Percentiles rank a stretch among this genome's conserved stretches.
Evolutionary conservation across 2,329 filamentous ascomycete species (phyloP).

Genomic region (Fusarium tupiense): DNA sequence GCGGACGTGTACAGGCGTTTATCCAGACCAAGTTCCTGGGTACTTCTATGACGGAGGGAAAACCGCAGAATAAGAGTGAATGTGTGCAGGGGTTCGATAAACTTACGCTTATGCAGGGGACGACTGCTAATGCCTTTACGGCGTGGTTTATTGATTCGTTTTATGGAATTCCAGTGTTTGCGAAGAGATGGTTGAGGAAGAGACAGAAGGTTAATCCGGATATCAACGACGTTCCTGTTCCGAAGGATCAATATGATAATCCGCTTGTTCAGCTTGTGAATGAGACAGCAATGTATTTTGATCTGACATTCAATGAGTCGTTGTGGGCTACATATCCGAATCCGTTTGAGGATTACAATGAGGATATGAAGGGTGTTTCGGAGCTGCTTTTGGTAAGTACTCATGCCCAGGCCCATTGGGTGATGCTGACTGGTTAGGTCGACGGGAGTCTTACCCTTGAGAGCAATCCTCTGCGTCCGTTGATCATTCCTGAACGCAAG

Average conservation of each 20-base stretch:
- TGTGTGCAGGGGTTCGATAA: slow-evolving; percentile 48
- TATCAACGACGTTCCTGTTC: slow-evolving; percentile 35
- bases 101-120: slow-evolving; percentile 45
- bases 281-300: slow-evolving; percentile 38
- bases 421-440: slow-evolving; percentile 12
- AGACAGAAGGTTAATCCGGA: slow-evolving; percentile 15
- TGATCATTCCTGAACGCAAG: slow-evolving; percentile 43
- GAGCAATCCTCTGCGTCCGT: slow-evolving; percentile 42
- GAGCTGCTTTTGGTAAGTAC: slow-evolving; percentile 41
- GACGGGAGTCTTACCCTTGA: slow-evolving; percentile 48
- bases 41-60: slow-evolving; percentile 42
- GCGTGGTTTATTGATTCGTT: slow-evolving; percentile 43
- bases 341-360: slow-evolving; percentile 44
- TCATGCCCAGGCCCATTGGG: rapidly evolving
- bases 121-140: slow-evolving; percentile 42
- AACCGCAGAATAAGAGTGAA: slow-evolving; percentile 37
- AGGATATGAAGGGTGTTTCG: slow-evolving; percentile 37
- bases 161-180: slow-evolving; percentile 39
- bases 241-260: slow-evolving; percentile 25
- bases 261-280: slow-evolving; percentile 39
- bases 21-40: slow-evolving; percentile 44
- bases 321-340: slow-evolving; percentile 47
- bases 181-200: slow-evolving; percentile 29
- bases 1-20: slow-evolving; percentile 44
- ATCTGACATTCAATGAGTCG: slow-evolving; percentile 44